Percentiles rank a stretch among this genome's conserved stretches.
These are phyloP conservation scores for Candida boleticola DNA, from an alignment of 805 yeast genomes.

Conservation along the genomic window DNA sequence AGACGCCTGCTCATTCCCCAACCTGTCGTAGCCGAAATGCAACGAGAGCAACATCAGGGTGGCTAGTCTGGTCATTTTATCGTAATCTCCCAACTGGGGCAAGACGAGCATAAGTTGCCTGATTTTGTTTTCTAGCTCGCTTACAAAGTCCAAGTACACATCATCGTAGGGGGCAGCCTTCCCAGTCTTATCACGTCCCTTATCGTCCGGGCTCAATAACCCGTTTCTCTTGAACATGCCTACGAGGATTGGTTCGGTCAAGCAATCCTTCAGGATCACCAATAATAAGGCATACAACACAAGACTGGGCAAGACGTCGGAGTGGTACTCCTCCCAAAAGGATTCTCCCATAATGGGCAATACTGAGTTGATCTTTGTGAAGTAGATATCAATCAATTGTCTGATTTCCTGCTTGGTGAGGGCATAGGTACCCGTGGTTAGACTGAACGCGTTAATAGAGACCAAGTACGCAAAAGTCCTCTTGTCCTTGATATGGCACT, in stretches of 20 bases:
- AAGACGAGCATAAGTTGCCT: slow-evolving; percentile 28
- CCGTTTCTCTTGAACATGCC: slow-evolving; percentile 16
- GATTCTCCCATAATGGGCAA: slow-evolving; percentile 30
- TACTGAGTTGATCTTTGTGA: slow-evolving; percentile 30
- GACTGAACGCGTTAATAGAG: slow-evolving; percentile 30
- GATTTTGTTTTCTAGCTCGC: slow-evolving; percentile 28
- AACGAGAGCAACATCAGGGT: slow-evolving; percentile 19
- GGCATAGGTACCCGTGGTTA: slow-evolving; percentile 20
- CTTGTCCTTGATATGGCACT: slow-evolving; percentile 13
- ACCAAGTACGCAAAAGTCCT: slow-evolving; percentile 17
- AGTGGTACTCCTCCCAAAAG: slow-evolving; percentile 27
- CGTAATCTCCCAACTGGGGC: slow-evolving; percentile 32
- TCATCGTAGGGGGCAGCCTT: neutral
- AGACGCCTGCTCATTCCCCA: slow-evolving; percentile 29
- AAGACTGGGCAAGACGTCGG: slow-evolving; percentile 18
- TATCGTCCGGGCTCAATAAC: neutral
- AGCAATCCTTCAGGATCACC: slow-evolving; percentile 24
- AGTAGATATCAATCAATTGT: slow-evolving; percentile 25
- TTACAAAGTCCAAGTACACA: slow-evolving; percentile 15
- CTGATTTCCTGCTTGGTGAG: slow-evolving; percentile 17
- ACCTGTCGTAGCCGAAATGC: slow-evolving; percentile 23
- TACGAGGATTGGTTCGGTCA: slow-evolving; percentile 24
- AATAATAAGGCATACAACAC: slow-evolving; percentile 27
- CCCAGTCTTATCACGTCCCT: slow-evolving; percentile 1
- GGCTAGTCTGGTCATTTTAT: slow-evolving; percentile 19